Conservation (phyloP, 140 eudicot genomes). For the Stevia rebaudiana region DNA sequence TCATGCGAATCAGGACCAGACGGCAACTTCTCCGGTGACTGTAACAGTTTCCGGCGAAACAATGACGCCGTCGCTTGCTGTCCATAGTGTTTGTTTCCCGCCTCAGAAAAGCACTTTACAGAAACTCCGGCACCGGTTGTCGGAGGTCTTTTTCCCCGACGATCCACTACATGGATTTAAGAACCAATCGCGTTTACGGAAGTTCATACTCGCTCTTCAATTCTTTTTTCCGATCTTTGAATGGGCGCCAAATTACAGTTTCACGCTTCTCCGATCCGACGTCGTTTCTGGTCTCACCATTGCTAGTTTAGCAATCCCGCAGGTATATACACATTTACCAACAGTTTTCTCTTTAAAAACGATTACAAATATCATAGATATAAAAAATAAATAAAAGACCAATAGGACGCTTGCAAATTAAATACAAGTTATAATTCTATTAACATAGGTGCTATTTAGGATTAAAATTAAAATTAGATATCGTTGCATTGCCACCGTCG, state of each 20-base stretch:
- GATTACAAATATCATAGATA: background rate
- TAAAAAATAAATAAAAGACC: too few species aligned
- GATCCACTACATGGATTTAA: slow-evolving; percentile 83
- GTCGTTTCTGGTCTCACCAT: slow-evolving; percentile 90
- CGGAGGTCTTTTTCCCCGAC: slow-evolving; percentile 90
- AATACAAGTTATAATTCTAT: too few species aligned
- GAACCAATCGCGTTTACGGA: slow-evolving; percentile 52
- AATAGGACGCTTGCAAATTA: too few species aligned
- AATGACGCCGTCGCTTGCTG: slow-evolving; percentile 29
- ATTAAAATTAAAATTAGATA: background rate
- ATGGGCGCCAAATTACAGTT: slow-evolving; percentile 82
- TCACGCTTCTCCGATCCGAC: slow-evolving; percentile 62
- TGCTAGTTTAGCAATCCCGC: slow-evolving; percentile 95
- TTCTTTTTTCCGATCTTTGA: slow-evolving; percentile 78
- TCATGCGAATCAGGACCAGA: slow-evolving; percentile 1
- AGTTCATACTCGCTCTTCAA: slow-evolving; percentile 61
- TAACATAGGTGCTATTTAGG: too few species aligned
- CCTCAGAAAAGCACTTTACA: slow-evolving; percentile 50
- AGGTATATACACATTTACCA: slow-evolving; percentile 41
- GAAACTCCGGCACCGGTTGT: slow-evolving; percentile 56
- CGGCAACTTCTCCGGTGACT: slow-evolving; percentile 9
- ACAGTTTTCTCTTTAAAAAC: background rate
- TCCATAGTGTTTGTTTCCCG: slow-evolving; percentile 75
- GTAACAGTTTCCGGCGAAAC: slow-evolving; percentile 13
- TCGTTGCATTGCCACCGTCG: background rate